A percentile compares a stretch with the other conserved stretches of the same genome.
Evolutionary conservation across 2,329 filamentous ascomycete genomes (phyloP).

Genomic region (Aureobasidium melanogenum): DNA sequence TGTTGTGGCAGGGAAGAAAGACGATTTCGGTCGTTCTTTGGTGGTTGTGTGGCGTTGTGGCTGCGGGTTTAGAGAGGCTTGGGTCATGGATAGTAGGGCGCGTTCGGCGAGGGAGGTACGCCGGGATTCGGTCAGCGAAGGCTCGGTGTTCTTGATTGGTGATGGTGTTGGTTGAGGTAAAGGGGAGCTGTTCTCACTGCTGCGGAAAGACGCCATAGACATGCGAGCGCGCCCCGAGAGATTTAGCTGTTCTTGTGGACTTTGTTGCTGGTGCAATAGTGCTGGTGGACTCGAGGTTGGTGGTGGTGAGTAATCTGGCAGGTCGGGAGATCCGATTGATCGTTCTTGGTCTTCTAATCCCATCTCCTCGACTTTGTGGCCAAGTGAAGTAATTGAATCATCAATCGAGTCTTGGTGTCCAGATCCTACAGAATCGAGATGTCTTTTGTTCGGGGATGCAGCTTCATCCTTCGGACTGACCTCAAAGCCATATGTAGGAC

Average conservation of each 20-base stretch:
- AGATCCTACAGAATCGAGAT: not conserved
- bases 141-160: conserved; percentile 1
- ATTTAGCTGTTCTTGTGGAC: conserved; percentile 26
- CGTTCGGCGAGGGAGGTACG: conserved; percentile 59
- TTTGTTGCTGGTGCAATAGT: conserved; percentile 14
- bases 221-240: conserved; percentile 39
- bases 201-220: conserved; percentile 31
- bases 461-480: not conserved
- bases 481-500: not conserved
- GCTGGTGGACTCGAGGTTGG: not conserved
- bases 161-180: conserved; percentile 21
- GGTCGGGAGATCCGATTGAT: not conserved
- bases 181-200: conserved; percentile 14
- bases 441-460: too few relatives aligned
- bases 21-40: conserved; percentile 20
- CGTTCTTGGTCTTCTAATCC: not conserved
- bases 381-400: not conserved
- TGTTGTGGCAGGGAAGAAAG: conserved; percentile 38
- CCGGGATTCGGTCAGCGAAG: not conserved
- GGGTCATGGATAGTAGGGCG: conserved; percentile 71
- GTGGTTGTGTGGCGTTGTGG: not conserved
- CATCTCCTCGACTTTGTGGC: not conserved
- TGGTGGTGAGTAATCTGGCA: not conserved
- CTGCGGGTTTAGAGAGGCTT: conserved; percentile 36
- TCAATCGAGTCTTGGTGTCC: not conserved